A percentile compares a stretch with the other conserved stretches of the same genome.
Evolutionary conservation across 164 flowering plant species (phyloP).

Genomic region (Vitis labrusca): DNA sequence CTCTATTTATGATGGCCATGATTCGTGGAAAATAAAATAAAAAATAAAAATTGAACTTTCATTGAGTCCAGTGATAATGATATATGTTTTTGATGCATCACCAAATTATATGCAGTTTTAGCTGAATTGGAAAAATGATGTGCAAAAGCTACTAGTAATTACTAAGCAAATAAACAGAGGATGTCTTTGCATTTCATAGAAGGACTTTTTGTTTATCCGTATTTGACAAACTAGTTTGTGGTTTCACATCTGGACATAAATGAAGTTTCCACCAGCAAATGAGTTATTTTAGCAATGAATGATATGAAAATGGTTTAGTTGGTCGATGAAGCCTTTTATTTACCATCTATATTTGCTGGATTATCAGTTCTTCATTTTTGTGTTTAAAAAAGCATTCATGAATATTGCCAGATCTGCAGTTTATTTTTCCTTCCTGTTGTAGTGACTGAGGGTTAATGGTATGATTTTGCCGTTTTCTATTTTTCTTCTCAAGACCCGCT

Average conservation of each 20-base stretch:
- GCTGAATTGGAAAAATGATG: background rate
- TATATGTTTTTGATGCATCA: too few relatives aligned
- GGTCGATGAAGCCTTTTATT: background rate
- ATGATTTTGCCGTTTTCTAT: background rate
- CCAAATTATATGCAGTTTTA: background rate
- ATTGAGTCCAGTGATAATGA: too few relatives aligned
- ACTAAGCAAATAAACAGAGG: background rate
- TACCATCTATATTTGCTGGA: background rate
- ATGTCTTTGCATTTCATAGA: background rate
- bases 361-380: background rate
- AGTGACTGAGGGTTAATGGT: background rate
- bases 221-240: background rate
- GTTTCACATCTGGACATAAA: background rate
- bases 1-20: too few relatives aligned
- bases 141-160: background rate
- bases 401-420: background rate
- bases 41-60: too few relatives aligned
- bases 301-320: background rate
- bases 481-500: conserved; percentile 55
- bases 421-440: background rate
- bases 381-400: background rate
- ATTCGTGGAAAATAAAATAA: too few relatives aligned
- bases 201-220: background rate
- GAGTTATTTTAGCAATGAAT: background rate
- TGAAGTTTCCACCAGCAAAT: background rate